Evolutionary conservation across 768 basidiomycete species (phyloP), one percentile per base, ranked within the genome.

Genomic region (Auriscalpium vulgare): DNA sequence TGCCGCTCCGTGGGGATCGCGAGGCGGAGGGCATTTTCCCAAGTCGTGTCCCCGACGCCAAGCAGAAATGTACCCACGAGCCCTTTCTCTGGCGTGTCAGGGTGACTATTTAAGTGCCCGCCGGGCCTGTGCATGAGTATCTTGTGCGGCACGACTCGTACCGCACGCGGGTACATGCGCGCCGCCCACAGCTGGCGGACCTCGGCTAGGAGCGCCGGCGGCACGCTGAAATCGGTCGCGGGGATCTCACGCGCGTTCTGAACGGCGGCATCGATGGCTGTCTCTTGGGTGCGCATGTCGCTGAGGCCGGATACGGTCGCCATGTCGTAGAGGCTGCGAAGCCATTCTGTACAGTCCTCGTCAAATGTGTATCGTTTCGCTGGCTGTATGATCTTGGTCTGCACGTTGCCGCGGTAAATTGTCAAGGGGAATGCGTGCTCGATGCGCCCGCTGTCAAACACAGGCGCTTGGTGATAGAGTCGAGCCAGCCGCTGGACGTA

Each of bases 11-110:
- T 4, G 36, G 34, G 1, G 7, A 51, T 40, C 50, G 53, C 37
- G 14, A 40, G 49, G 35, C 34, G 57, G 47, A 47, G 29, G 5
- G 54, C 37, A 17, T 38, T 17, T 4, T 50, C 57, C 35, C 35
- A 6, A 19, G 61, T 35, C 44, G 60, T 51, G 47, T 70, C 66
- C 7, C 68, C 68, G 10, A 70, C 50, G 35, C 70, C 68, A n/a
- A 71, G 36, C 23, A 72, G 62, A 56, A 72, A 69, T 2, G 70
- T 70, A 29, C 69, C 69, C 21, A 71, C 61, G 10, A 70, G 62
- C 34, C 60, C 67, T 4, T 53, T 60, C 47, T 67, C 57, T 0
- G 65, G 68, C 0, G 68, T 69, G 56, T 70, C 68, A 17, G 64
- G 65, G 51, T 68, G 69, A 3, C 53, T 11, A 37, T 63, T 60